Evolutionary conservation across 805 yeast genomes (phyloP).

Genomic region (Yarrowia sp.): DNA sequence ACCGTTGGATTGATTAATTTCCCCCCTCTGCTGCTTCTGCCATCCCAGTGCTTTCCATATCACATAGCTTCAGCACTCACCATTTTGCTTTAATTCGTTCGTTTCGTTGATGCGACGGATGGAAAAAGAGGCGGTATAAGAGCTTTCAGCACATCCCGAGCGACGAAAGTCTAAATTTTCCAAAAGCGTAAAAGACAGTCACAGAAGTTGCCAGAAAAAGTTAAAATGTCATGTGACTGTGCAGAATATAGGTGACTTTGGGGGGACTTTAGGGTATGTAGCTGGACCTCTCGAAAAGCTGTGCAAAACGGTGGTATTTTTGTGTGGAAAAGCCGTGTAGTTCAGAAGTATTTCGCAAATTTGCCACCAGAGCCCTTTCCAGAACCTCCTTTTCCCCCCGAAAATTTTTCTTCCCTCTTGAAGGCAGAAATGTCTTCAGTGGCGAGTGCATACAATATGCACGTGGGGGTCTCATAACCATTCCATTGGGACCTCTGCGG

Average conservation of each 20-base stretch:
- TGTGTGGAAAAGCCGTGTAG: background rate
- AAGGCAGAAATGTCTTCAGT: conserved; percentile 1
- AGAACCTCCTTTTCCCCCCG: background rate
- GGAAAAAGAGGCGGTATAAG: conserved; percentile 26
- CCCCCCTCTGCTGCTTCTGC: too few relatives aligned
- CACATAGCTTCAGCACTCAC: conserved; percentile 18
- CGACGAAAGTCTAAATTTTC: background rate
- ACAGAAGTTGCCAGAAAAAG: conserved; percentile 6
- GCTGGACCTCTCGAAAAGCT: background rate
- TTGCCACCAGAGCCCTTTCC: background rate
- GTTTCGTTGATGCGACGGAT: conserved; percentile 24
- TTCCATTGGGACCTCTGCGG: conserved; percentile 7
- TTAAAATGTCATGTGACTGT: background rate
- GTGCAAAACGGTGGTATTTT: background rate
- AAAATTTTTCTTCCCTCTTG: background rate
- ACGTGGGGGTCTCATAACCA: background rate
- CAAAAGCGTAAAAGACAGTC: conserved; percentile 17
- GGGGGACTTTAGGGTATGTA: conserved; percentile 10
- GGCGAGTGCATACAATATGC: conserved; percentile 13
- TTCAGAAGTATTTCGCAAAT: background rate
- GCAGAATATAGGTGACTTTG: background rate
- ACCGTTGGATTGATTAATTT: too few relatives aligned
- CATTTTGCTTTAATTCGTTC: conserved; percentile 26
- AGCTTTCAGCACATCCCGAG: conserved; percentile 18
- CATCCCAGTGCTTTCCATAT: background rate